Evolutionary conservation across 1,139 yeast species (phyloP).

Genomic region (Wickerhamomyces sp.): DNA sequence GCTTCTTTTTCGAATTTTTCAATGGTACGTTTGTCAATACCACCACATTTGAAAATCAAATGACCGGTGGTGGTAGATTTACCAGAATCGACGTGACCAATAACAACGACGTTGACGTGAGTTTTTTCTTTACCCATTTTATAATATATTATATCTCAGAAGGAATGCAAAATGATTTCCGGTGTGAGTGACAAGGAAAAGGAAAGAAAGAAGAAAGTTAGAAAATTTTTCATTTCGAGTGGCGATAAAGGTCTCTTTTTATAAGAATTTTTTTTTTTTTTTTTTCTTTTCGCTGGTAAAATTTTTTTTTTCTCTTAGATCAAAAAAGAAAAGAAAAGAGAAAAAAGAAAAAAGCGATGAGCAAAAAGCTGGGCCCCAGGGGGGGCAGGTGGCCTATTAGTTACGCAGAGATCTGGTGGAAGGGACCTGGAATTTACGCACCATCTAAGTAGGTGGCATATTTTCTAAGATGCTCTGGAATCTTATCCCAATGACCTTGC

Average conservation of each 20-base stretch:
- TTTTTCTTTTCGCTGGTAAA: not conserved
- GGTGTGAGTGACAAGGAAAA: slow-evolving; percentile 16
- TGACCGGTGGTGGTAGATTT: slow-evolving; percentile 98
- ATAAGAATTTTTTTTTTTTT: not conserved
- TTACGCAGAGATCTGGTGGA: too few species aligned
- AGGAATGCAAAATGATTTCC: slow-evolving; percentile 18
- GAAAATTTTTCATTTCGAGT: not conserved
- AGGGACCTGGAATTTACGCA: too few species aligned
- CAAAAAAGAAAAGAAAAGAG: not conserved
- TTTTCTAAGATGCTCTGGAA: slow-evolving; percentile 14
- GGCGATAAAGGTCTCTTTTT: slow-evolving; percentile 2
- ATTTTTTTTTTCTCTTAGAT: not conserved
- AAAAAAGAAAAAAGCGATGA: too few species aligned
- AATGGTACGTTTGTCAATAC: slow-evolving; percentile 96
- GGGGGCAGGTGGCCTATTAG: too few species aligned
- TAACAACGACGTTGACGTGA: slow-evolving; percentile 99
- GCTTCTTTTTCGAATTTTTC: slow-evolving; percentile 99
- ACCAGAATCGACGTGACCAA: slow-evolving; percentile 99
- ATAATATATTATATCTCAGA: slow-evolving; percentile 11
- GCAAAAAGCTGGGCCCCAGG: too few species aligned
- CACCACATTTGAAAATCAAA: slow-evolving; percentile 93
- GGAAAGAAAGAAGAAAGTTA: slow-evolving; percentile 1
- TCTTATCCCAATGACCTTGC: slow-evolving; percentile 17
- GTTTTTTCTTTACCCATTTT: slow-evolving; percentile 81
- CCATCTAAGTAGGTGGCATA: slow-evolving; percentile 4